Evolutionary conservation across 345 rosid genomes (phyloP).

Genomic region (Populus tremula): DNA sequence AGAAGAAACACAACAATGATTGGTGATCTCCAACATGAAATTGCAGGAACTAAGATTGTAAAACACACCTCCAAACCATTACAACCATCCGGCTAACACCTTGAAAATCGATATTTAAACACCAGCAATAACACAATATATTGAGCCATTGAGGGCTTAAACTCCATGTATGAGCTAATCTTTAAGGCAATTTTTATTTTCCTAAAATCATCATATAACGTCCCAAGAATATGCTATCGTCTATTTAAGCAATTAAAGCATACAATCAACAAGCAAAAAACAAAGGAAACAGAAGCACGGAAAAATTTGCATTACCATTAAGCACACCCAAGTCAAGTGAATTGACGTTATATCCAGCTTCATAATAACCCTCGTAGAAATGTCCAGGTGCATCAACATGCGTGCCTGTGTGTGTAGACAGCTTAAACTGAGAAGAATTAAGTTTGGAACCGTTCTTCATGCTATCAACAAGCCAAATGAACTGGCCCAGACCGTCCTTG

Average conservation of each 20-base stretch:
- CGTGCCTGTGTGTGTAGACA: conserved; percentile 48
- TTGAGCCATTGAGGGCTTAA: too few relatives aligned
- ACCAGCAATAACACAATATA: too few relatives aligned
- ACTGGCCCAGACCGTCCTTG: conserved; percentile 38
- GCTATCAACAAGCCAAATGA: conserved; percentile 34
- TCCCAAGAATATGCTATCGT: too few relatives aligned
- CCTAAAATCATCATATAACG: too few relatives aligned
- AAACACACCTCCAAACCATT: too few relatives aligned
- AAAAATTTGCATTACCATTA: not conserved
- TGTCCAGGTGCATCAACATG: conserved; percentile 59
- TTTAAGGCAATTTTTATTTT: too few relatives aligned
- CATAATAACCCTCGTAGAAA: conserved; percentile 40
- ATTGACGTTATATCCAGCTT: conserved; percentile 47
- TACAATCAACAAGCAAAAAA: not conserved
- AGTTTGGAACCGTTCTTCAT: conserved; percentile 44
- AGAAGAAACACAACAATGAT: not conserved
- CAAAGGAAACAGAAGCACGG: not conserved
- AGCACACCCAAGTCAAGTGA: conserved; percentile 37
- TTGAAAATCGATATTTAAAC: too few relatives aligned
- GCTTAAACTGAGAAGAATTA: conserved; percentile 36
- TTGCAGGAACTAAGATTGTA: not conserved
- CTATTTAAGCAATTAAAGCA: not conserved
- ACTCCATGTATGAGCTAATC: too few relatives aligned
- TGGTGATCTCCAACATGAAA: not conserved
- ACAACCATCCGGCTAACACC: too few relatives aligned